Conservation (phyloP, 345 rosid genomes). For the Eucalyptus pauciflora region DNA sequence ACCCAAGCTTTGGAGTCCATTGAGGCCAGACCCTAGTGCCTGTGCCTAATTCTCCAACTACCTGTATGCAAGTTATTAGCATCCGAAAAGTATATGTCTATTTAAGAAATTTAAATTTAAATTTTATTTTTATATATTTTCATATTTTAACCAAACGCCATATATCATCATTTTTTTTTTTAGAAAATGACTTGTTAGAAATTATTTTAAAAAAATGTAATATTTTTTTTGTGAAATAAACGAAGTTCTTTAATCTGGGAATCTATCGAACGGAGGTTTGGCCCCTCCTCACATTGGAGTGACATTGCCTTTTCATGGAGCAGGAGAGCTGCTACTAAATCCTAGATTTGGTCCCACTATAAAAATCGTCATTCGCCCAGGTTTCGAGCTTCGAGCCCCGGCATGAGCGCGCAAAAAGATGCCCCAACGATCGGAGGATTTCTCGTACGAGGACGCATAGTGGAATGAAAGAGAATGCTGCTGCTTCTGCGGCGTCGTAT, state of each 20-base stretch:
- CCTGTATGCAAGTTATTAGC: too few species aligned
- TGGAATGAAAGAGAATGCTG: background rate
- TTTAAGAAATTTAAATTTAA: background rate
- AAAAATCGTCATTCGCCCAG: background rate
- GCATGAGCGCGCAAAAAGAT: background rate
- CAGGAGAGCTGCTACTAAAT: background rate
- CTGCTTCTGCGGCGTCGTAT: background rate
- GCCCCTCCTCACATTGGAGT: background rate
- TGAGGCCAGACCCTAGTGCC: rapidly evolving
- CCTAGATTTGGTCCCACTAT: background rate
- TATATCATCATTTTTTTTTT: background rate
- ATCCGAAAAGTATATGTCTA: rapidly evolving
- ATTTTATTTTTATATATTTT: background rate
- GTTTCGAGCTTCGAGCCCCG: background rate
- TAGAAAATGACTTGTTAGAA: background rate
- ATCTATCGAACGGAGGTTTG: background rate
- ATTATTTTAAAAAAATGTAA: too few species aligned
- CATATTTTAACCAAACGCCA: background rate
- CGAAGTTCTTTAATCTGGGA: too few species aligned
- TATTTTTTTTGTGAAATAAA: too few species aligned
- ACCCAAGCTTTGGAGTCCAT: too few species aligned
- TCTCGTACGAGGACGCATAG: background rate
- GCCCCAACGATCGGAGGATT: background rate
- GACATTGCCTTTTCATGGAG: background rate
- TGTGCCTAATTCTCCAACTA: background rate